phyloP scores from a whole-genome alignment of 805 yeast species.

The Candida alai region DNA sequence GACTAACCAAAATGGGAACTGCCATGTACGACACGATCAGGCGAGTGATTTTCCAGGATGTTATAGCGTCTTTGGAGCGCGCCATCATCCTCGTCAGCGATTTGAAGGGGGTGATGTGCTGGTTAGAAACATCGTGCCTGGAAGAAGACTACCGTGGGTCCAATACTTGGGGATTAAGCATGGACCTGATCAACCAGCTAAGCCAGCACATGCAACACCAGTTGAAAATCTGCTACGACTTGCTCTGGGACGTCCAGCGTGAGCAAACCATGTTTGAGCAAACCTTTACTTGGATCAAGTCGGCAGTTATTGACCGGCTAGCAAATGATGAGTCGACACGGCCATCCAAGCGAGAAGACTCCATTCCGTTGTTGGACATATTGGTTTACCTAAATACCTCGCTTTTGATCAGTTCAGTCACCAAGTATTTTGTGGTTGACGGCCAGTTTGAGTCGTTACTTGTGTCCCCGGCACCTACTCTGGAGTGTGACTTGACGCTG shows the following conservation, averaged over 20 bases:
- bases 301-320: constrained; percentile 32
- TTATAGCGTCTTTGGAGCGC: constrained; percentile 56
- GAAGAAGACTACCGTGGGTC: too few species aligned
- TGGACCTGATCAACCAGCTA: too few species aligned
- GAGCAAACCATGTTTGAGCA: constrained; percentile 45
- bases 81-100: constrained; percentile 44
- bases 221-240: constrained; percentile 31
- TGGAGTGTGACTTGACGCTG: too few species aligned
- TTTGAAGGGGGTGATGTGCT: constrained; percentile 36
- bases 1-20: constrained; percentile 50
- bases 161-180: too few species aligned
- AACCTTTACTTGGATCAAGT: constrained; percentile 43
- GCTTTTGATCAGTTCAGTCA: constrained; percentile 17
- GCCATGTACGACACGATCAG: constrained; percentile 48
- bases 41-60: constrained; percentile 43
- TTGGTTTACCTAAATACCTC: constrained; percentile 21
- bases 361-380: constrained; percentile 15
- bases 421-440: constrained; percentile 15
- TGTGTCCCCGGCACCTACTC: too few species aligned
- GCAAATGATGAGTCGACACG: constrained; percentile 27
- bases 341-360: constrained; percentile 9
- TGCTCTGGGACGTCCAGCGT: constrained; percentile 41
- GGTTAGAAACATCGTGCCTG: too few species aligned
- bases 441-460: neutral
- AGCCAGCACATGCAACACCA: too few species aligned